A percentile compares a stretch with the other conserved stretches of the same genome.
Evolutionary conservation across 345 rosid genomes (phyloP).

Genomic region (Bruguiera gymnorhiza): DNA sequence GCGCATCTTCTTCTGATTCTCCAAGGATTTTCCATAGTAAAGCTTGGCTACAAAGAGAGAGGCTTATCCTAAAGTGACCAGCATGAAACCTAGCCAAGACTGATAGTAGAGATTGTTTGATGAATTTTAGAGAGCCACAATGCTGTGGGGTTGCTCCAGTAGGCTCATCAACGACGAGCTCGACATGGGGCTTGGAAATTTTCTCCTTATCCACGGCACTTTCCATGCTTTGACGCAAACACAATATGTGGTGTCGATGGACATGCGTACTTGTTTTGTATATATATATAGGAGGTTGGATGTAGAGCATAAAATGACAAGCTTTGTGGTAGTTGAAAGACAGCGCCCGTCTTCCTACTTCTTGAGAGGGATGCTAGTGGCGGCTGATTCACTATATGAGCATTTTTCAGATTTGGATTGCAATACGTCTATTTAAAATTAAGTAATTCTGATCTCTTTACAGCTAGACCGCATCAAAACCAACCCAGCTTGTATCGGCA

Average conservation of each 20-base stretch:
- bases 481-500: not conserved
- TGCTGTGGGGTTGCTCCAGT: not conserved
- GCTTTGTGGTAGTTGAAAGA: not conserved
- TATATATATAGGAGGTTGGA: too few species aligned
- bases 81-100: constrained; percentile 22
- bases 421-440: not conserved
- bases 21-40: constrained; percentile 24
- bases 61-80: constrained; percentile 28
- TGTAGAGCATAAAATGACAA: too few species aligned
- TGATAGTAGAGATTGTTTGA: constrained; percentile 10
- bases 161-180: not conserved
- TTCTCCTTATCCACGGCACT: not conserved
- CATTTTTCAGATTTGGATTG: constrained; percentile 7
- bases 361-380: not conserved
- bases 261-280: constrained; percentile 4
- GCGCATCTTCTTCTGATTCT: constrained; percentile 7
- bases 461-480: constrained; percentile 21
- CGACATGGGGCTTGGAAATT: constrained; percentile 3
- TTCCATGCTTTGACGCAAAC: constrained; percentile 2
- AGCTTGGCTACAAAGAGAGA: constrained; percentile 26
- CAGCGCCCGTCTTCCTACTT: not conserved
- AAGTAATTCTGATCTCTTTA: constrained; percentile 12
- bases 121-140: not conserved
- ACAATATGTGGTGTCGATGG: not conserved
- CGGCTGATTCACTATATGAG: constrained; percentile 4